phyloP scores from a whole-genome alignment of 176 grass and related monocot species.

The Ensete ventricosum region DNA sequence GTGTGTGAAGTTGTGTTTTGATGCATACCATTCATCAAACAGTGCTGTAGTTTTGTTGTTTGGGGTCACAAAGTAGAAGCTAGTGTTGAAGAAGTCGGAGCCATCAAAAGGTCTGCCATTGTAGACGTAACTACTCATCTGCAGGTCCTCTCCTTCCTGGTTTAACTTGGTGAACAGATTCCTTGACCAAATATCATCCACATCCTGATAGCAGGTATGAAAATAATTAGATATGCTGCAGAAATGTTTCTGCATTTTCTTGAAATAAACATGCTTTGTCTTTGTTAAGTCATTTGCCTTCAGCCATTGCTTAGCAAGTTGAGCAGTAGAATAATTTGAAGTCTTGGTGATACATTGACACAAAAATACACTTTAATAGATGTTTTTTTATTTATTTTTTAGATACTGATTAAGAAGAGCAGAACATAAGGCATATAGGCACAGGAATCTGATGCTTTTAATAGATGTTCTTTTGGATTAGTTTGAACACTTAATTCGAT shows the following conservation, averaged over 20 bases:
- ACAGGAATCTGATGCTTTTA: too few relatives aligned
- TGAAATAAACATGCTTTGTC: too few relatives aligned
- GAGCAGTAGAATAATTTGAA: too few relatives aligned
- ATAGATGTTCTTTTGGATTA: too few relatives aligned
- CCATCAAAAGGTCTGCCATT: background rate
- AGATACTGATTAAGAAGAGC: too few relatives aligned
- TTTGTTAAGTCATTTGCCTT: too few relatives aligned
- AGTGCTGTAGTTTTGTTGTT: slow-evolving; percentile 4
- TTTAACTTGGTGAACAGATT: slow-evolving; percentile 13
- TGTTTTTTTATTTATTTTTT: too few relatives aligned
- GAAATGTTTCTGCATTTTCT: background rate
- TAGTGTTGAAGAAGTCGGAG: background rate
- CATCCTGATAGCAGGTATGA: background rate
- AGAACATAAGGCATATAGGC: too few relatives aligned
- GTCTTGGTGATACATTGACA: too few relatives aligned
- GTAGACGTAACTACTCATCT: background rate
- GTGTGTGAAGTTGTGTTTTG: background rate
- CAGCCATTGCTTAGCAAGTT: too few relatives aligned
- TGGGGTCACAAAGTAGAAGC: slow-evolving; percentile 10
- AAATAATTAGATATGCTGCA: background rate
- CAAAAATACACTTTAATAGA: too few relatives aligned
- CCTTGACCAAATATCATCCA: slow-evolving; percentile 15
- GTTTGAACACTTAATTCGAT: too few relatives aligned
- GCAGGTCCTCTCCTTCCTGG: background rate
- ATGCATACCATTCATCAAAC: slow-evolving; percentile 17